Evolutionary conservation across 108 stramenopile genomes (phyloP).

Genomic region (Stephanodiscus minutulus): DNA sequence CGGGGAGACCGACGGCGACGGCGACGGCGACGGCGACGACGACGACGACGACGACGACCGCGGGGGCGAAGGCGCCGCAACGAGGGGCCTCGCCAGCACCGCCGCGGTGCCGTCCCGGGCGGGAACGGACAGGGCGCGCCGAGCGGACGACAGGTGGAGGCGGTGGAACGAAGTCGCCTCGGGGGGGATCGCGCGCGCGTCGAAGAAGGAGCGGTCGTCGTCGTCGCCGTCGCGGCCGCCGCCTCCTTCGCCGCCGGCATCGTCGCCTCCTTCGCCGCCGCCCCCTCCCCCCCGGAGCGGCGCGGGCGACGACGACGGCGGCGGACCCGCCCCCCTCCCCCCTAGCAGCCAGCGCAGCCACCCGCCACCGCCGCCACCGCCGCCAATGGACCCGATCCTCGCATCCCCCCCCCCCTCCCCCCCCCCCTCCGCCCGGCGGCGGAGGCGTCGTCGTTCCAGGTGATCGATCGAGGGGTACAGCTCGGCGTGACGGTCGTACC

Average conservation of each 20-base stretch:
- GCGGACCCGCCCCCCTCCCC: background rate
- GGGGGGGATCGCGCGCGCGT: no score
- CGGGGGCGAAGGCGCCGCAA: no score
- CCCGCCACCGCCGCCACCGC: no score
- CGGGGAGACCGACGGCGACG: background rate
- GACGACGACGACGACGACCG: background rate
- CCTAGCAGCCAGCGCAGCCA: no score
- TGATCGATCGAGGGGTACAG: constrained; percentile 28
- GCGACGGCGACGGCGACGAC: constrained; percentile 5
- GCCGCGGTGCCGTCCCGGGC: constrained; percentile 18
- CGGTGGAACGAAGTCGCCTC: no score
- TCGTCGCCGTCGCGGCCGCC: no score
- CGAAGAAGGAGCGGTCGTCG: no score
- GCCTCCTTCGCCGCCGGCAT: background rate
- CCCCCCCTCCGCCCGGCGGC: background rate
- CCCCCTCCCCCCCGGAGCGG: background rate
- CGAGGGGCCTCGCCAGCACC: background rate
- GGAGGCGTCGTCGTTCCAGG: constrained; percentile 11
- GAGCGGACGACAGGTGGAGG: no score
- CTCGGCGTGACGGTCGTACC: constrained; percentile 40
- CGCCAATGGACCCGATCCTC: background rate
- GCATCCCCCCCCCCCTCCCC: constrained; percentile 7
- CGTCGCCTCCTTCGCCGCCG: background rate
- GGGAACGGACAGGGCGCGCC: background rate
- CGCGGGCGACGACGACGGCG: background rate